Evolutionary conservation across 768 basidiomycete species (phyloP).

Genomic region (Suillus luteus): DNA sequence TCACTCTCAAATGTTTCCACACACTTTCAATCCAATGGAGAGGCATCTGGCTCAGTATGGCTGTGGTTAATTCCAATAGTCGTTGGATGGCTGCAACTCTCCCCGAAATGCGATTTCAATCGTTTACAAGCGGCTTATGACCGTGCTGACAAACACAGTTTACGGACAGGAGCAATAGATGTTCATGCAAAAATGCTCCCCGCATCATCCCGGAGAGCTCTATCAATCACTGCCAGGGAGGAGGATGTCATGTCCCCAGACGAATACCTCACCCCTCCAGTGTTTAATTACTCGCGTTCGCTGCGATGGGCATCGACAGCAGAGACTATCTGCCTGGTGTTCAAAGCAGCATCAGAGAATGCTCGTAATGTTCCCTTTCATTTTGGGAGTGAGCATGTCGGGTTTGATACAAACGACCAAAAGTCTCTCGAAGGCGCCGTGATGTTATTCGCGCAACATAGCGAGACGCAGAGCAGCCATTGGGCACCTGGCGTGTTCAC

Average conservation of each 20-base stretch:
- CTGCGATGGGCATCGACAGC: background rate
- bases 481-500: background rate
- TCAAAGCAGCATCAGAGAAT: background rate
- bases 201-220: background rate
- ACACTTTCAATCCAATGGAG: background rate
- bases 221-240: background rate
- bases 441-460: background rate
- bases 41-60: background rate
- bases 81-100: background rate
- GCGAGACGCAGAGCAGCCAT: background rate
- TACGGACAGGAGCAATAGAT: background rate
- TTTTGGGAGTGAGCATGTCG: background rate
- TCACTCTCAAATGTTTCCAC: background rate
- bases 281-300: background rate
- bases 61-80: background rate
- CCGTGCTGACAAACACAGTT: background rate
- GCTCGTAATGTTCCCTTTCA: background rate
- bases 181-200: rapidly evolving
- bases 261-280: background rate
- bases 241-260: background rate
- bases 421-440: background rate
- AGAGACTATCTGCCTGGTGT: background rate
- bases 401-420: background rate
- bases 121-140: background rate
- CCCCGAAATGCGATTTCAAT: background rate